Conservation (phyloP, 2,329 filamentous ascomycete species). For the Phyllosticta paracitricarpa region DNA sequence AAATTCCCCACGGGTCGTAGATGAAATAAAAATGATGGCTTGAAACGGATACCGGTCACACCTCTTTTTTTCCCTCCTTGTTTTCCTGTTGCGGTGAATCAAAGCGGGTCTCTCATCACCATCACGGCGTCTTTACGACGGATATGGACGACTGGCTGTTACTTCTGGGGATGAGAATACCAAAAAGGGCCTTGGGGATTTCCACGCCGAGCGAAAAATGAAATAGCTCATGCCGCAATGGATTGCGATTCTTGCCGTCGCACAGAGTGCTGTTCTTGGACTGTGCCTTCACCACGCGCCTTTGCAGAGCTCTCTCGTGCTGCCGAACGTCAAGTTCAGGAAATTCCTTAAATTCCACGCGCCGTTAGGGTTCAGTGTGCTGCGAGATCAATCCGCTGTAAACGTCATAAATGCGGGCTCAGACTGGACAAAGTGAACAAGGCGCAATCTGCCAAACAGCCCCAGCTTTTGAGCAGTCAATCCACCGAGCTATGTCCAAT, state of each 20-base stretch:
- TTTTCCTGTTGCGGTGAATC: slow-evolving; percentile 5
- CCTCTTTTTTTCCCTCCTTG: not conserved
- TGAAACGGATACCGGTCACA: slow-evolving; percentile 5
- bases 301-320: too few species aligned
- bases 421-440: not conserved
- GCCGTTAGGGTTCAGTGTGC: not conserved
- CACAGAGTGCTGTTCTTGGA: not conserved
- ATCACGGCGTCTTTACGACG: slow-evolving; percentile 2
- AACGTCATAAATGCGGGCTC: not conserved
- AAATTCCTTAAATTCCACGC: not conserved
- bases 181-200: slow-evolving; percentile 3
- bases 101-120: slow-evolving; percentile 8
- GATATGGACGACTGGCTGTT: slow-evolving; percentile 1
- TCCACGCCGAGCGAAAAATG: not conserved
- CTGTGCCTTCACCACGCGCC: not conserved
- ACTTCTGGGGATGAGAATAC: slow-evolving; percentile 5
- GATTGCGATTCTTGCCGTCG: not conserved
- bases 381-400: not conserved
- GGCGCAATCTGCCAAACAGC: not conserved
- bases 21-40: slow-evolving; percentile 5
- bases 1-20: not conserved
- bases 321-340: not conserved
- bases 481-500: not conserved
- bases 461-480: not conserved
- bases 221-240: not conserved